Base-by-base conservation (phyloP, 192 early-diverging fungal species). In the Radiomyces spectabilis region DNA sequence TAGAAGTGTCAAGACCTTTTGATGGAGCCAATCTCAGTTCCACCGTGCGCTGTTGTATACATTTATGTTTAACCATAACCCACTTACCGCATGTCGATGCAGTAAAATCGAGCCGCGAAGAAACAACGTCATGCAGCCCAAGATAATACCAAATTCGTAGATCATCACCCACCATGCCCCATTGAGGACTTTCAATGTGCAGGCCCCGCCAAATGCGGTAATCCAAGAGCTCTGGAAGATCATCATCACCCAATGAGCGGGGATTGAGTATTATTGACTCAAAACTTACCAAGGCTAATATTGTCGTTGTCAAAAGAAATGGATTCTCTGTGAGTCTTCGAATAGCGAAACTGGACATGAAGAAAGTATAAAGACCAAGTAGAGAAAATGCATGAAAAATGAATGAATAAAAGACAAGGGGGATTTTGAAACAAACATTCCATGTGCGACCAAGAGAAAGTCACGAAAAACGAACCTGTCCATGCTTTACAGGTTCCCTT, bases 141-240 rank as follows among this genome's bases (percentile, higher is more conserved):
- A 9, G n/a, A 39, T 27, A 41, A 51, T 31, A 39, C 25, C 16
- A 10, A 31, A 27, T 59, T 59, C 47, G 43, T 59, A 59, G n/a
- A 50, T 30, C 16, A 59, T 27, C 21, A 59, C 42, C 57, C 57
- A 59, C 57, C 57, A 59, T 24, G 57, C 57, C 18, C 57, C 57
- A 26, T 59, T 25, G 21, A 59, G 18, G 9, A 51, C 57, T 19
- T 50, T 50, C 51, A 59, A 32, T 39, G 29, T 12, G 34, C 34
- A 49, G 16, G 57, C 57, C 1, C 57, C 57, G 16, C 38, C 34
- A n/a, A 59, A 31, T 22, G 57, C 46, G 16, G 27, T 27, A 33
- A 48, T 9, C 48, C 34, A 50, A 27, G 46, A 9, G 10, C 21
- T 13, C 46, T 48, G 30, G 7, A 9, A 25, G 30, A 48, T n/a